Percentiles rank a stretch among this genome's conserved stretches.
phyloP scores from a whole-genome alignment of 2,329 filamentous ascomycete genomes.

The Blastomyces parvus region DNA sequence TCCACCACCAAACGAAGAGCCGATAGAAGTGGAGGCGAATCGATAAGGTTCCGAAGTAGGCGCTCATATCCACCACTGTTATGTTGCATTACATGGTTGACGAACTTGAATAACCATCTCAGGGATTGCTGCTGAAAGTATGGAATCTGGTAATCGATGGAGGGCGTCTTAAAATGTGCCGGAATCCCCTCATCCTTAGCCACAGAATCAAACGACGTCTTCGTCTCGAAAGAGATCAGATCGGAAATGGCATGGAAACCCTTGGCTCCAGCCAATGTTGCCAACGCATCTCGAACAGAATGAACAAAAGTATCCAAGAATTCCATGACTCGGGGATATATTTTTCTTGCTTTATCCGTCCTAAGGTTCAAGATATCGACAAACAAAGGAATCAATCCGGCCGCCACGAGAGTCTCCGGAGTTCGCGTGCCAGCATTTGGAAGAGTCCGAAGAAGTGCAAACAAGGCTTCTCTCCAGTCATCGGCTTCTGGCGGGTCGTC shows the following conservation, averaged over 20 bases:
- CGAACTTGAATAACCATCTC: constrained; percentile 89
- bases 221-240: constrained; percentile 69
- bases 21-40: constrained; percentile 73
- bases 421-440: constrained; percentile 61
- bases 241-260: constrained; percentile 88
- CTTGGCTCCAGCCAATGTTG: constrained; percentile 67
- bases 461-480: constrained; percentile 82
- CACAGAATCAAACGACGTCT: constrained; percentile 57
- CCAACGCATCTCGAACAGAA: constrained; percentile 73
- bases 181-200: constrained; percentile 62
- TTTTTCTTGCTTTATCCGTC: constrained; percentile 69
- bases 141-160: constrained; percentile 87
- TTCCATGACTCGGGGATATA: constrained; percentile 71
- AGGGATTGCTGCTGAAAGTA: constrained; percentile 90
- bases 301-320: constrained; percentile 87
- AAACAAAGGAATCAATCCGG: constrained; percentile 80
- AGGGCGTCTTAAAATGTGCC: constrained; percentile 61
- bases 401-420: constrained; percentile 74
- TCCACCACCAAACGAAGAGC: constrained; percentile 74
- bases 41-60: constrained; percentile 82
- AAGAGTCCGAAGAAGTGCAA: constrained; percentile 76
- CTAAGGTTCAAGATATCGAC: constrained; percentile 80
- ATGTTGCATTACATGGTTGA: constrained; percentile 88
- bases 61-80: constrained; percentile 78
- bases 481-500: constrained; percentile 60